These are phyloP conservation scores for Fragilaria crotonensis DNA, from an alignment of 108 stramenopile genomes.

Conservation along the genomic window DNA sequence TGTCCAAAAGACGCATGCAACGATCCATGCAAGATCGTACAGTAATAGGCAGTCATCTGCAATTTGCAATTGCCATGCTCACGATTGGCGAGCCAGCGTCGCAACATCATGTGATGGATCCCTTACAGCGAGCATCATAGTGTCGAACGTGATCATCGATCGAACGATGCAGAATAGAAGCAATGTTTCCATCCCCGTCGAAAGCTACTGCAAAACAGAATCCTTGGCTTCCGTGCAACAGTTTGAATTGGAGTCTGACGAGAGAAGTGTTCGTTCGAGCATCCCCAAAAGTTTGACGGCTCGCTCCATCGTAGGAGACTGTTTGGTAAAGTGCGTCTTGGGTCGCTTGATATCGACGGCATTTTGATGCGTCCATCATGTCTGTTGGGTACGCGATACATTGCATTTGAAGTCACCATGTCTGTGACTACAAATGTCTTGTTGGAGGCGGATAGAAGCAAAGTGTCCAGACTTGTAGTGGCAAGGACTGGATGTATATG, in stretches of 20 bases:
- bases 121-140: conserved; percentile 70
- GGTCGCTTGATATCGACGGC: conserved; percentile 39
- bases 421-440: conserved; percentile 65
- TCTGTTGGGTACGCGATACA: conserved; percentile 48
- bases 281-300: conserved; percentile 77
- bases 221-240: conserved; percentile 72
- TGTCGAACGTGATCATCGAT: conserved; percentile 71
- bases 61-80: conserved; percentile 43
- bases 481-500: conserved; percentile 60
- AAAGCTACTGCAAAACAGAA: conserved; percentile 61
- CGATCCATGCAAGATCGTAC: conserved; percentile 72
- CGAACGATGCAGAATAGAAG: conserved; percentile 39
- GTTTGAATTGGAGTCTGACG: conserved; percentile 58
- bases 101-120: conserved; percentile 37
- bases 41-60: conserved; percentile 52
- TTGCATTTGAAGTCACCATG: conserved; percentile 46
- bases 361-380: conserved; percentile 58
- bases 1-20: conserved; percentile 57
- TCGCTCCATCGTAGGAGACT: conserved; percentile 73
- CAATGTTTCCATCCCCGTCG: conserved; percentile 10
- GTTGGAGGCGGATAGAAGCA: conserved; percentile 53
- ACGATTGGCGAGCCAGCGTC: conserved; percentile 52
- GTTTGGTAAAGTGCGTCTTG: conserved; percentile 49
- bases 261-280: conserved; percentile 31
- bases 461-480: conserved; percentile 25